Evolutionary conservation across 1,284 basidiomycete species (phyloP).

Genomic region (Naganishia albida): DNA sequence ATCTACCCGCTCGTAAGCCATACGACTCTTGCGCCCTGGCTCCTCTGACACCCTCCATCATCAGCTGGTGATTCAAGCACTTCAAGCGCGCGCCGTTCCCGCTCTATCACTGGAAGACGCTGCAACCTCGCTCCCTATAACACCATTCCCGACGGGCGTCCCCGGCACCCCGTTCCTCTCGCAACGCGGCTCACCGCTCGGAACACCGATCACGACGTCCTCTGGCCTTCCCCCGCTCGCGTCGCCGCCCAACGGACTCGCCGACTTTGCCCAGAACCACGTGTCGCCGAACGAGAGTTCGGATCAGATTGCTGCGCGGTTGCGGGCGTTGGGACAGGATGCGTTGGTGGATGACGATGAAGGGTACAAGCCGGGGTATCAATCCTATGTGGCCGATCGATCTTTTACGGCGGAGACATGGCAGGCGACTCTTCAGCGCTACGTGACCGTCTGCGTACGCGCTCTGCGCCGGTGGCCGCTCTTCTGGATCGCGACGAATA

Average conservation of each 20-base stretch:
- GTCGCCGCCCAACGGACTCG: conserved; percentile 8
- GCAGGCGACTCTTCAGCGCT: background rate
- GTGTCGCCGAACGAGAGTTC: conserved; percentile 13
- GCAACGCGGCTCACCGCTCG: conserved; percentile 6
- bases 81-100: conserved; percentile 45
- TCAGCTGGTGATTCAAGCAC: conserved; percentile 53
- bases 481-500: conserved; percentile 24
- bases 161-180: conserved; percentile 20
- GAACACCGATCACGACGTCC: conserved; percentile 18
- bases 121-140: conserved; percentile 14
- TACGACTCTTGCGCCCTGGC: background rate
- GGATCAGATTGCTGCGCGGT: conserved; percentile 20
- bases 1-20: conserved; percentile 51
- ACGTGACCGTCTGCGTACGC: background rate
- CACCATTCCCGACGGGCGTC: conserved; percentile 13
- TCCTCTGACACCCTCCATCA: background rate
- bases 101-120: conserved; percentile 31
- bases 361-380: background rate
- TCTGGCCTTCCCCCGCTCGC: conserved; percentile 12
- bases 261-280: background rate
- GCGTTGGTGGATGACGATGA: conserved; percentile 11
- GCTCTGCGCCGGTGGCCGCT: conserved; percentile 4
- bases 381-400: background rate
- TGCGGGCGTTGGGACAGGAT: conserved; percentile 4
- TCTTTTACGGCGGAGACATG: background rate